Conservation (phyloP, 768 basidiomycete genomes). For the Crassisporium funariophilum region DNA sequence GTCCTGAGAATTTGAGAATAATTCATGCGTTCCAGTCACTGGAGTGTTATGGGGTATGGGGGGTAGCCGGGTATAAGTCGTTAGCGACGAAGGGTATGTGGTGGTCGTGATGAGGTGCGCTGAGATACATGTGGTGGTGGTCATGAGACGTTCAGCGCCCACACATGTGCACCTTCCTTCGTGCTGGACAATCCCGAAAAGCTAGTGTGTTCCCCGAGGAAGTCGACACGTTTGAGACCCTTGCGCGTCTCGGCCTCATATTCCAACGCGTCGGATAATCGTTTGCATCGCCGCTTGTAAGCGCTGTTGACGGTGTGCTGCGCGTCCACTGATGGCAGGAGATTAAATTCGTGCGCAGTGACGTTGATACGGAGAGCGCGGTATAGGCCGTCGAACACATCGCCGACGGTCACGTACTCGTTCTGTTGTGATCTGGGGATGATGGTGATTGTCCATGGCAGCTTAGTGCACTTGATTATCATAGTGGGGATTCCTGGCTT, state of each 20-base stretch:
- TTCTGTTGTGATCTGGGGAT: constrained; percentile 16
- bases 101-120: too few species aligned
- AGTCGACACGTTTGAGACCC: constrained; percentile 59
- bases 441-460: constrained; percentile 40
- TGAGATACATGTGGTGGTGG: too few species aligned
- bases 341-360: constrained; percentile 40
- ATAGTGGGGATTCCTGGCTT: constrained; percentile 34
- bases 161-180: constrained; percentile 35
- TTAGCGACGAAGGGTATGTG: too few species aligned
- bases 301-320: constrained; percentile 41
- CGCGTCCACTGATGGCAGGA: constrained; percentile 29
- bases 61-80: too few species aligned
- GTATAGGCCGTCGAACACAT: constrained; percentile 52
- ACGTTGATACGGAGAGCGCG: constrained; percentile 42
- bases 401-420: constrained; percentile 37
- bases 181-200: constrained; percentile 45
- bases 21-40: too few species aligned
- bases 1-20: too few species aligned
- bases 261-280: constrained; percentile 28
- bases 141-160: constrained; percentile 34
- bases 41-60: too few species aligned
- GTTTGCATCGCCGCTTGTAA: constrained; percentile 42
- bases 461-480: constrained; percentile 29
- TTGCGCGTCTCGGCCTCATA: constrained; percentile 43
- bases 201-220: constrained; percentile 40